A percentile compares a stretch with the other conserved stretches of the same genome.
Evolutionary conservation across 495 filamentous ascomycete species (phyloP).

Genomic region (Cercophora newfieldiana): DNA sequence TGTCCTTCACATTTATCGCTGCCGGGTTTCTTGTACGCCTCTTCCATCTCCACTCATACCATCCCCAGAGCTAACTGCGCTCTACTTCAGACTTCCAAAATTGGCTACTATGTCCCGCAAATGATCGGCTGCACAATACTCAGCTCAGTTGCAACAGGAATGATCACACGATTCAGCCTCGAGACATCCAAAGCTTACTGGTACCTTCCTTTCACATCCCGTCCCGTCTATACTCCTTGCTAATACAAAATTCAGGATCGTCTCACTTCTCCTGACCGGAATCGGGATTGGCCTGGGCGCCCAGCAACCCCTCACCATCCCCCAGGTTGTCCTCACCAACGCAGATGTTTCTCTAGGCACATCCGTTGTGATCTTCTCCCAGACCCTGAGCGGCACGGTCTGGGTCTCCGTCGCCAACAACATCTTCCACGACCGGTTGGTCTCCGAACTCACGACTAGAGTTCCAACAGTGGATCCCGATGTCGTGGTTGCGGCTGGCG

Average conservation of each 20-base stretch:
- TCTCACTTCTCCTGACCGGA: constrained; percentile 62
- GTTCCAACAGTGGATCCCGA: constrained; percentile 24
- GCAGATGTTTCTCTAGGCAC: constrained; percentile 59
- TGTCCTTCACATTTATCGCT: constrained; percentile 48
- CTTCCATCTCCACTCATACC: constrained; percentile 37
- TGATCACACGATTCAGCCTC: constrained; percentile 57
- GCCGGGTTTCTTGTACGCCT: constrained; percentile 44
- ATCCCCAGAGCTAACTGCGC: neutral
- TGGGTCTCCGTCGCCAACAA: constrained; percentile 60
- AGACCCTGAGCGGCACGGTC: constrained; percentile 60
- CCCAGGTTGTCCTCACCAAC: constrained; percentile 46
- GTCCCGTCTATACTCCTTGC: neutral
- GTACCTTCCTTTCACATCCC: constrained; percentile 22
- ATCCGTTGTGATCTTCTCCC: constrained; percentile 58
- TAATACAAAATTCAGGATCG: constrained; percentile 54
- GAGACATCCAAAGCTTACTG: constrained; percentile 46
- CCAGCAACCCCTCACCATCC: constrained; percentile 57
- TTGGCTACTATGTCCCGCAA: constrained; percentile 63
- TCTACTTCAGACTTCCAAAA: constrained; percentile 34
- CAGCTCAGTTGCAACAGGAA: constrained; percentile 57
- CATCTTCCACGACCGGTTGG: constrained; percentile 56
- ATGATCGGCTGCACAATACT: constrained; percentile 51
- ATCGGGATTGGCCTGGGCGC: constrained; percentile 61
- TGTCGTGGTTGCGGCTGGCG: constrained; percentile 36
- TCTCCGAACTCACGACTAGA: constrained; percentile 41